Evolutionary conservation across 805 yeast species (phyloP), one percentile per base, ranked within the genome.

Genomic region (Yarrowia sp.): DNA sequence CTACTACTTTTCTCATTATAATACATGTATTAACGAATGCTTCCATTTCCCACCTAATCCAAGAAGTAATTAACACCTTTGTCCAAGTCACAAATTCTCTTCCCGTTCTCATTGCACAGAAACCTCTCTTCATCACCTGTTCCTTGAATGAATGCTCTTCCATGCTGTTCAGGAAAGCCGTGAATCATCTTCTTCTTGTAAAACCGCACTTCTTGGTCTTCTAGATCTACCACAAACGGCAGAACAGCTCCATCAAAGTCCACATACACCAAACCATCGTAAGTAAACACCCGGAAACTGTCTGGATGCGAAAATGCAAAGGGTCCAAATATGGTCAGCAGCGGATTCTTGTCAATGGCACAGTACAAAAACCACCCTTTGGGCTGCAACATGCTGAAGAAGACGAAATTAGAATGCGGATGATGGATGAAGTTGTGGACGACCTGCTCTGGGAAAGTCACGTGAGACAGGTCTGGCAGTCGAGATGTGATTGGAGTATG

Each of bases 31-130:
- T 2, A 38, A 38, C 10, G 12, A 9, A 38, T 38, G 12, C 12
- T 11, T 7, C 10, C 38, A 38, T 38, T 38, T 38, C 3, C 10
- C 40, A 9, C 12, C 40, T 38, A 38, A 11, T 26, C 32, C 32
- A 49, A 36, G 8, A 49, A 32, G n/a, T 52, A 52, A 12, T 52
- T 52, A n/a, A 35, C 10, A 1, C 56, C 56, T 8, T 5, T 11
- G 11, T 52, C 11, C 26, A 52, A 10, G 16, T 52, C 56, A 16
- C 56, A 52, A 3, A 52, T 35, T 2, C 56, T 4, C 32, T 36
- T 52, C n/a, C 40, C 42, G 32, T 52, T 52, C 26, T 36, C 42
- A 5, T 52, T 52, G 26, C 40, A 52, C 42, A 52, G 38, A 15
- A 52, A 15, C 56, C 26, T 11, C n/a, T 35, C 7, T n/a, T 16